Evolutionary conservation across 2,329 filamentous ascomycete genomes (phyloP).

Genomic region (Beauveria sp.): DNA sequence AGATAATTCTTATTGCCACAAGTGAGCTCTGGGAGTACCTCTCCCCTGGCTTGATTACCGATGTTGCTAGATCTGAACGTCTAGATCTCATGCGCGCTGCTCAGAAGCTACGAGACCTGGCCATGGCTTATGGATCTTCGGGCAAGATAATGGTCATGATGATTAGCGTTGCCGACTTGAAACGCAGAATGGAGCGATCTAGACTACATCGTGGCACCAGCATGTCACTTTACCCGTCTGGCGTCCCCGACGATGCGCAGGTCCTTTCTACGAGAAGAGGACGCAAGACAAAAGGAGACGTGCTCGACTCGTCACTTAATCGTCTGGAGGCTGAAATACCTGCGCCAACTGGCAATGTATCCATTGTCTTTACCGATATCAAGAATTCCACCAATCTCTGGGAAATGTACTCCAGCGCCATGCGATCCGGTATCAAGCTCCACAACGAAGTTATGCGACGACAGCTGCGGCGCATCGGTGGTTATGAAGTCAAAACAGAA

Average conservation of each 20-base stretch:
- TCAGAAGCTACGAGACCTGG: constrained; percentile 88
- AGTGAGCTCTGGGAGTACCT: constrained; percentile 94
- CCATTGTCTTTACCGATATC: constrained; percentile 97
- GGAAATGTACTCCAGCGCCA: constrained; percentile 91
- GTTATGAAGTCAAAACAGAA: constrained; percentile 99
- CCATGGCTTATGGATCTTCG: constrained; percentile 89
- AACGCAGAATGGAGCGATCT: constrained; percentile 70
- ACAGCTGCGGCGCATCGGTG: constrained; percentile 85
- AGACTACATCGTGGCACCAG: constrained; percentile 68
- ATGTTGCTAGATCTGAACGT: constrained; percentile 80
- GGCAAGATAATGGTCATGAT: constrained; percentile 99
- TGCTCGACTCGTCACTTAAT: constrained; percentile 80
- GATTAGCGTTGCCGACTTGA: constrained; percentile 84
- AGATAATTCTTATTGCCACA: constrained; percentile 87
- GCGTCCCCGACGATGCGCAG: constrained; percentile 63
- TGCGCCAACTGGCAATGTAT: constrained; percentile 81
- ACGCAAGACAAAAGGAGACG: constrained; percentile 54
- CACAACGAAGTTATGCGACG: constrained; percentile 97
- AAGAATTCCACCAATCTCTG: constrained; percentile 95
- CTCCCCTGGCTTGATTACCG: constrained; percentile 80
- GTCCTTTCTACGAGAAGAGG: constrained; percentile 55
- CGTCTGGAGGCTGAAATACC: constrained; percentile 86
- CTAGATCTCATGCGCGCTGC: constrained; percentile 89
- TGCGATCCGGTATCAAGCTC: constrained; percentile 93
- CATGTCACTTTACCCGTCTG: constrained; percentile 75